phyloP scores from a whole-genome alignment of 371 early-diverging fungal species.

The Mucor circinelloides region DNA sequence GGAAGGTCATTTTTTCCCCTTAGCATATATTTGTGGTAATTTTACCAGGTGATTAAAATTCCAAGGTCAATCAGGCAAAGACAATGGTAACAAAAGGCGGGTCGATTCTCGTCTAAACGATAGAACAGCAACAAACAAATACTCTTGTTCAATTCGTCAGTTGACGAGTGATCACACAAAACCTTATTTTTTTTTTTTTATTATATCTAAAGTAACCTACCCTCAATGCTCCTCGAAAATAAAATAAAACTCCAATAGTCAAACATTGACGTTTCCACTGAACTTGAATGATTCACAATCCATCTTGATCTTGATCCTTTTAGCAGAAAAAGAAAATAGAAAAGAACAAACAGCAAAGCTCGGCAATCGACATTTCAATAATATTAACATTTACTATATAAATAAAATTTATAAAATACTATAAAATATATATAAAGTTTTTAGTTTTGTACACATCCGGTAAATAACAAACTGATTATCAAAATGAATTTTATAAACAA shows the following conservation, averaged over 20 bases:
- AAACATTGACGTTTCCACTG: neutral
- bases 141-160: neutral
- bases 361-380: neutral
- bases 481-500: neutral
- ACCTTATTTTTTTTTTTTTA: neutral
- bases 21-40: neutral
- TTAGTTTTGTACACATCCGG: conserved; percentile 7
- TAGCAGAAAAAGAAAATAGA: neutral
- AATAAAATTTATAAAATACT: neutral
- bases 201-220: neutral
- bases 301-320: neutral
- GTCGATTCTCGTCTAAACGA: neutral
- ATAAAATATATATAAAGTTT: neutral
- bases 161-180: neutral
- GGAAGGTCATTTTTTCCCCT: neutral
- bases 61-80: neutral
- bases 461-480: conserved; percentile 9
- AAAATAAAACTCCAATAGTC: neutral
- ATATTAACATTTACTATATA: neutral
- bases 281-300: neutral
- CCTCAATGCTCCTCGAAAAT: neutral
- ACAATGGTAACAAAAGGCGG: neutral
- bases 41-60: neutral
- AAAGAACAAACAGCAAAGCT: neutral
- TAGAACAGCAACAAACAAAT: neutral